Evolutionary conservation across 352 stramenopile species (phyloP), one percentile per base, ranked within the genome.

Genomic region (Globisporangium emineosum): DNA sequence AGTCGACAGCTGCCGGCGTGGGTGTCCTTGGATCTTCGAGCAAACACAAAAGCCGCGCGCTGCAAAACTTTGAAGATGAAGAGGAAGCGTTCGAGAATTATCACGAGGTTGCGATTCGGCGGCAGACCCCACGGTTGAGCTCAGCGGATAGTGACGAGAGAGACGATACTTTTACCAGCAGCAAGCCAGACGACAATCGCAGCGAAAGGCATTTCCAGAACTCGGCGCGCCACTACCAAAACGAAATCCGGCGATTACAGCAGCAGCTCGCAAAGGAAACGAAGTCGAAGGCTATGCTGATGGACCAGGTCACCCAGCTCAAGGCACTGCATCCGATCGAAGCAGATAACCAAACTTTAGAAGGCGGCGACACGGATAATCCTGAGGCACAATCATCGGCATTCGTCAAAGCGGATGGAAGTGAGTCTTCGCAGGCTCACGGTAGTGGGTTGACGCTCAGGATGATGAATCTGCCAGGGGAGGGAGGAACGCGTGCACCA

Each of bases 221-320:
- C 37, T 73, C 77, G 2, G 66, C 64, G 35, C 75, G 76, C 2
- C 84, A 93, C 47, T 84, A 77, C 43, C 78, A 91, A 57, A 87
- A 82, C 30, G 80, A 91, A 62, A 88, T 93, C 57, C 74, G 75
- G 47, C 78, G 84, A 3, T 53, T 93, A 21, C 78, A 88, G 59
- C 70, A 81, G 58, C 81, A 93, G 59, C 66, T 93, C 13, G 59
- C 68, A 1, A 74, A 71, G 12, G 84, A 93, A 62, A 77, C 62
- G 9, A 77, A 72, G 19, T 54, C 75, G 15, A 91, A 89, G 49
- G 59, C 64, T 10, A 42, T 63, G 10, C 76, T 89, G 1, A 73
- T 81, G 49, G 70, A 83, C 5, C 75, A 88, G 51, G 58, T 91
- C 9, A 71, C 71, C 1, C 64, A 82, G 30, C 53, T 83, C 5